Percentiles rank a stretch among this genome's conserved stretches.
These are phyloP conservation scores for Cinnamomum micranthum DNA, from an alignment of 164 flowering plant species.

Conservation along the genomic window DNA sequence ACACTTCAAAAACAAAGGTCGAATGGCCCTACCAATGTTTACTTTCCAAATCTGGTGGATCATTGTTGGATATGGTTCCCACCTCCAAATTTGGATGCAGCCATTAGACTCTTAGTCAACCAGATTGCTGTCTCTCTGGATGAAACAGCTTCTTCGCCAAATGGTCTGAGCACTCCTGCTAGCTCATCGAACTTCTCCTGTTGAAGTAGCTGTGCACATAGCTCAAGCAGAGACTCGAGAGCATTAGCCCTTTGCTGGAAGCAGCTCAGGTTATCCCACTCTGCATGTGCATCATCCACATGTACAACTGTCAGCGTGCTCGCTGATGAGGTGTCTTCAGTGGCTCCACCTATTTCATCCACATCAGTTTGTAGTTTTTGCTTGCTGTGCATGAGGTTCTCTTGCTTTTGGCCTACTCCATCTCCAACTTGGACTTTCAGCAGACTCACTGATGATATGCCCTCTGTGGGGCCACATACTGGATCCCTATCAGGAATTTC, in stretches of 20 bases:
- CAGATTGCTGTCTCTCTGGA: conserved; percentile 90
- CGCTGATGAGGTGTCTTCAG: conserved; percentile 29
- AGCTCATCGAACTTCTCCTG: conserved; percentile 78
- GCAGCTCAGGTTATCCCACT: conserved; percentile 34
- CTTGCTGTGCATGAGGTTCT: conserved; percentile 5
- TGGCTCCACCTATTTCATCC: conserved; percentile 11
- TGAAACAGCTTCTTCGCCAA: conserved; percentile 69
- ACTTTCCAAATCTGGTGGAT: neutral
- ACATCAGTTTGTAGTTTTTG: conserved; percentile 21
- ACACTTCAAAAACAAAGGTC: neutral
- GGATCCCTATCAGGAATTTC: conserved; percentile 11
- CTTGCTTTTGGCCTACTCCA: conserved; percentile 20
- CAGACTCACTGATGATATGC: conserved; percentile 22
- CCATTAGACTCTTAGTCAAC: conserved; percentile 78
- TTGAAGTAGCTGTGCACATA: conserved; percentile 76
- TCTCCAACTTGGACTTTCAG: conserved; percentile 17
- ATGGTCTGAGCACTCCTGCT: conserved; percentile 68
- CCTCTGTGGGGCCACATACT: conserved; percentile 12
- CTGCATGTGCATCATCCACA: conserved; percentile 28
- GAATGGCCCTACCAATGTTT: neutral
- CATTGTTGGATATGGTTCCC: conserved; percentile 21
- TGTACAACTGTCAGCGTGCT: conserved; percentile 27
- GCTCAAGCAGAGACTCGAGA: conserved; percentile 80
- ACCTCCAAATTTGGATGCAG: conserved; percentile 41
- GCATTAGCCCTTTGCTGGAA: conserved; percentile 76